Base-by-base conservation (phyloP, 495 filamentous ascomycete genomes). In the Aspergillus asperescens region DNA sequence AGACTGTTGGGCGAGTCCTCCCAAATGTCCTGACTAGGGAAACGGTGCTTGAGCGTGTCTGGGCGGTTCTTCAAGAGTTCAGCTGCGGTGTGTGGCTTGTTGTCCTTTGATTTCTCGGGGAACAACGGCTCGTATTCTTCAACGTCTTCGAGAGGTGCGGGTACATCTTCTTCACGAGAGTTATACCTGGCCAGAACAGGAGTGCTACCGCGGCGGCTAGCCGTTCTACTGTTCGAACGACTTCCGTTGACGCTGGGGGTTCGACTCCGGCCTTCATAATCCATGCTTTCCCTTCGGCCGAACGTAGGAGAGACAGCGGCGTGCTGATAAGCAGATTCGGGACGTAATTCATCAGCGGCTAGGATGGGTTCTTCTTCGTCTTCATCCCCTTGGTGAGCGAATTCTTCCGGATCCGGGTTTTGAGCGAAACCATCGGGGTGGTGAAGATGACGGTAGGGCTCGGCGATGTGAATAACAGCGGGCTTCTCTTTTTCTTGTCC, bases 71-170 rank as follows among this genome's bases (percentile, higher is more conserved):
- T 86, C 48, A 83, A 73, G 34, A 80, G 77, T 41, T 86, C 82
- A 5, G 78, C 74, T 19, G 78, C 74, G 8, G 81, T 76, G 37
- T 77, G 57, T 15, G 83, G 72, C 25, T 77, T 69, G 38, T 77
- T 73, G 16, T 82, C 79, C 32, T 84, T 81, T 10, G 89, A 81
- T 12, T 67, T 88, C 24, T 97, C 92, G 3, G 87, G 86, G 66
- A 99, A 97, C 18, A 99, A 68, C 2, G 93, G 94, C 64, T 96
- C 93, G 62, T 96, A 96, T 63, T 96, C 92, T 50, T 94, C 87
- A 0, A 94, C 86, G 60, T 95, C 84, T 63, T 96, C 89, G 7
- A 97, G 72, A 12, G 90, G 88, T 0, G 87, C 89, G 29, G 74
- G 76, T 60, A 67, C 64, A 25, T 76, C 73, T 34, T 85, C 72